phyloP scores from a whole-genome alignment of 371 early-diverging fungal genomes.

The Actinomortierella wolfii region DNA sequence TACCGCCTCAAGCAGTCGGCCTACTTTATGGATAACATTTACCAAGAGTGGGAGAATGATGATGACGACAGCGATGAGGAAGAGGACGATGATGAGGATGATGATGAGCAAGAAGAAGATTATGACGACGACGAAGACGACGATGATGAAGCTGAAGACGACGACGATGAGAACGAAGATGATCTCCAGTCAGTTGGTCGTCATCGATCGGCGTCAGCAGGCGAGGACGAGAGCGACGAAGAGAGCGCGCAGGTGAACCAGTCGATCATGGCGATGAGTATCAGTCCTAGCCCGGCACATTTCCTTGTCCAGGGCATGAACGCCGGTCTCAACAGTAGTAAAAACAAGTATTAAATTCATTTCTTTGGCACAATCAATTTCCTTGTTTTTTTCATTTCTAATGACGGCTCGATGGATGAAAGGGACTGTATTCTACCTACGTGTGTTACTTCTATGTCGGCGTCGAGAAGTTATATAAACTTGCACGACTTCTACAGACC shows the following conservation, averaged over 20 bases:
- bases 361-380: too few species aligned
- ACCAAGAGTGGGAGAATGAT: conserved; percentile 67
- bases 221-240: conserved; percentile 49
- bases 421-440: too few species aligned
- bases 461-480: too few species aligned
- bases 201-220: conserved; percentile 18
- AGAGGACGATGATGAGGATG: conserved; percentile 59
- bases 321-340: too few species aligned
- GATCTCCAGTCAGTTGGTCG: conserved; percentile 20
- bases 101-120: conserved; percentile 48
- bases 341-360: too few species aligned
- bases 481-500: too few species aligned
- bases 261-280: conserved; percentile 65
- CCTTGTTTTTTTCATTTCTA: too few species aligned
- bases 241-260: conserved; percentile 48
- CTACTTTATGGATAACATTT: conserved; percentile 62
- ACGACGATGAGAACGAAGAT: conserved; percentile 51
- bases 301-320: conserved; percentile 41
- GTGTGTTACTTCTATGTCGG: too few species aligned
- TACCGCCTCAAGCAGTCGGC: conserved; percentile 74
- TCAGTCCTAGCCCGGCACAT: conserved; percentile 60
- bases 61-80: conserved; percentile 45
- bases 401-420: too few species aligned
- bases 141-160: conserved; percentile 51
- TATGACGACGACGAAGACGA: conserved; percentile 10